phyloP scores from a whole-genome alignment of 2,329 filamentous ascomycete species.

The Scedosporium dehoogii region DNA sequence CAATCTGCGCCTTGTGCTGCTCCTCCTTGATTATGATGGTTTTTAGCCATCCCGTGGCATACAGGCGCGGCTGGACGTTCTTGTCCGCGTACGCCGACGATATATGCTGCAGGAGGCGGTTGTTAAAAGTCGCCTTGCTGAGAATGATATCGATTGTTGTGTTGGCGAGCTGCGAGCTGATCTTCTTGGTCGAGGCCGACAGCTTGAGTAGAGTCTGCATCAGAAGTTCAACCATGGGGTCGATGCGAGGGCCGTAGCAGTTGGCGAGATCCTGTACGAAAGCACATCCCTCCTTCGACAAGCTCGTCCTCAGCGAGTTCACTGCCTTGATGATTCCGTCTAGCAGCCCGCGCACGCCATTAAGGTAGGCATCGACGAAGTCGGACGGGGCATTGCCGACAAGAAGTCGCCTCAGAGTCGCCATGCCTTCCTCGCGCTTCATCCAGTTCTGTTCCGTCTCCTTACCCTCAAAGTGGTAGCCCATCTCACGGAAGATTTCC shows the following conservation, averaged over 20 bases:
- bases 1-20: slow-evolving; percentile 70
- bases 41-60: slow-evolving; percentile 72
- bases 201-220: slow-evolving; percentile 86
- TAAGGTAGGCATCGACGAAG: slow-evolving; percentile 61
- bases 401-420: slow-evolving; percentile 65
- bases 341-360: slow-evolving; percentile 61
- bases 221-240: slow-evolving; percentile 81
- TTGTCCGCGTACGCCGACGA: slow-evolving; percentile 80
- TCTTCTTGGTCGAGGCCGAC: slow-evolving; percentile 84
- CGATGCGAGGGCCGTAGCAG: slow-evolving; percentile 66
- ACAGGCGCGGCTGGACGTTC: slow-evolving; percentile 77
- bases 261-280: slow-evolving; percentile 77
- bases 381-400: slow-evolving; percentile 77
- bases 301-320: slow-evolving; percentile 76
- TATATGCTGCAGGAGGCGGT: slow-evolving; percentile 76
- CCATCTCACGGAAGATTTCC: slow-evolving; percentile 75
- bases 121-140: slow-evolving; percentile 67
- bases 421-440: slow-evolving; percentile 70
- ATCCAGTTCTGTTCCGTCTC: slow-evolving; percentile 91
- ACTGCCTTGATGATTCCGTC: slow-evolving; percentile 84
- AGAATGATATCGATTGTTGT: slow-evolving; percentile 72
- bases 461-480: slow-evolving; percentile 70
- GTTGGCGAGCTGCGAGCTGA: slow-evolving; percentile 76
- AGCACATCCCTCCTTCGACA: slow-evolving; percentile 77
- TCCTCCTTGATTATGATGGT: slow-evolving; percentile 70